Percentiles rank a stretch among this genome's conserved stretches.
Conservation (phyloP, 1,284 basidiomycete genomes). For the Cutaneotrichosporon cutaneum region DNA sequence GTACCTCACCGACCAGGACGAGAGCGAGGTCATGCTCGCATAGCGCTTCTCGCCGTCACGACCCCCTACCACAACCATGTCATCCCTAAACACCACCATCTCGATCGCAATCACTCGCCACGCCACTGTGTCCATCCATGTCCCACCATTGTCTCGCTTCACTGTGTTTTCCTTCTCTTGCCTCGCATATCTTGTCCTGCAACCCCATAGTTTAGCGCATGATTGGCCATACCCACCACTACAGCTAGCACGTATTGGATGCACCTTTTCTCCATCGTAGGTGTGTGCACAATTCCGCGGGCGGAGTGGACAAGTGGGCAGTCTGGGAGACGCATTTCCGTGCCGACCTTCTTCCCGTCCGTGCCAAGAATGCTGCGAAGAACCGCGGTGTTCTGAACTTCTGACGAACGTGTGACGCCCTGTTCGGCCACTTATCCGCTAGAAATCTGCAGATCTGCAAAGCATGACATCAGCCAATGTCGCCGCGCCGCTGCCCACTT, state of each 20-base stretch:
- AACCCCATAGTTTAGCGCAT: conserved; percentile 4
- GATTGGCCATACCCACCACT: conserved; percentile 8
- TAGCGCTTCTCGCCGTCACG: neutral
- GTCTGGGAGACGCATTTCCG: too few species aligned
- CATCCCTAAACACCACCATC: neutral
- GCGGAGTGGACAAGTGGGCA: neutral
- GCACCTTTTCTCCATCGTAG: neutral
- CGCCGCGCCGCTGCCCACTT: too few species aligned
- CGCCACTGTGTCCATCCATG: neutral
- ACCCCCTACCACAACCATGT: neutral
- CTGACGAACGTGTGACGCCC: neutral
- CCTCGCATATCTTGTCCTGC: neutral
- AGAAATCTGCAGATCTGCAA: conserved; percentile 1
- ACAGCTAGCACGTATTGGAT: conserved; percentile 5
- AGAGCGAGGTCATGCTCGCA: conserved; percentile 23
- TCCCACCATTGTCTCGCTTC: conserved; percentile 4
- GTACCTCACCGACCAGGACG: conserved; percentile 40
- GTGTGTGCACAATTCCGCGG: neutral
- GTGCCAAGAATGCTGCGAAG: too few species aligned
- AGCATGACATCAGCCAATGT: neutral
- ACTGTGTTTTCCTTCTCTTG: conserved; percentile 4
- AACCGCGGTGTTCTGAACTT: too few species aligned
- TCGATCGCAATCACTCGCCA: neutral
- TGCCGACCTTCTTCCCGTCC: too few species aligned
- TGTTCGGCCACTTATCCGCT: neutral